phyloP scores from a whole-genome alignment of 495 filamentous ascomycete genomes.

The Penicillium chermesinum region DNA sequence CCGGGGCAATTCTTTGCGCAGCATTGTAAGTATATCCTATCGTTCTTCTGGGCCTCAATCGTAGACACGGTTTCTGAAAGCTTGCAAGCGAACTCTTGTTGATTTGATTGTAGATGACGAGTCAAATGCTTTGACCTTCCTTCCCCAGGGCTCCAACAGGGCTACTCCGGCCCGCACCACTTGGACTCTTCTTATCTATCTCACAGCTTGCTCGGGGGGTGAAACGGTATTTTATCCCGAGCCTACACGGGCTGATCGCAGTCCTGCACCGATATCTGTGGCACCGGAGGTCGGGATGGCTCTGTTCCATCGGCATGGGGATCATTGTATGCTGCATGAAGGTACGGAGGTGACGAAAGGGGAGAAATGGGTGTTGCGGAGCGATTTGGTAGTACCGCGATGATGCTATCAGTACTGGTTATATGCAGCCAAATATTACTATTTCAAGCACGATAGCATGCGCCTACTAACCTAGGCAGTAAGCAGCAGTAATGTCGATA shows the following conservation, averaged over 20 bases:
- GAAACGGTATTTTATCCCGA: constrained; percentile 91
- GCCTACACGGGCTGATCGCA: constrained; percentile 44
- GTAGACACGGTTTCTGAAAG: too few species aligned
- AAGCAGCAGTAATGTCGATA: neutral
- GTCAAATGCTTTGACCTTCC: constrained; percentile 60
- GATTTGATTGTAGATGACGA: constrained; percentile 61
- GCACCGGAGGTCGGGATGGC: constrained; percentile 75
- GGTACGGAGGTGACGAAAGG: constrained; percentile 71
- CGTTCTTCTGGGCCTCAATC: too few species aligned
- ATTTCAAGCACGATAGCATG: neutral
- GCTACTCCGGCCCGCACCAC: constrained; percentile 69
- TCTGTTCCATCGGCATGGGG: constrained; percentile 82
- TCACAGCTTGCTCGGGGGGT: constrained; percentile 74
- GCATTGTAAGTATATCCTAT: constrained; percentile 63
- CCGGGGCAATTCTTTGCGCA: constrained; percentile 85
- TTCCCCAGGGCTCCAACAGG: constrained; percentile 31
- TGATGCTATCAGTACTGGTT: too few species aligned
- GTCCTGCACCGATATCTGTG: constrained; percentile 59
- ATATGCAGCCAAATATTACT: neutral
- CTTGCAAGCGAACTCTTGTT: too few species aligned
- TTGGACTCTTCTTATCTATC: constrained; percentile 88
- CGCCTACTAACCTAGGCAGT: too few species aligned
- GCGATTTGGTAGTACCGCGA: constrained; percentile 71
- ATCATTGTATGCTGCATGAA: constrained; percentile 87
- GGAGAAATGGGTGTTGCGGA: constrained; percentile 91